Base-by-base conservation (phyloP, 768 basidiomycete species). In the Rhizopogon sp. region DNA sequence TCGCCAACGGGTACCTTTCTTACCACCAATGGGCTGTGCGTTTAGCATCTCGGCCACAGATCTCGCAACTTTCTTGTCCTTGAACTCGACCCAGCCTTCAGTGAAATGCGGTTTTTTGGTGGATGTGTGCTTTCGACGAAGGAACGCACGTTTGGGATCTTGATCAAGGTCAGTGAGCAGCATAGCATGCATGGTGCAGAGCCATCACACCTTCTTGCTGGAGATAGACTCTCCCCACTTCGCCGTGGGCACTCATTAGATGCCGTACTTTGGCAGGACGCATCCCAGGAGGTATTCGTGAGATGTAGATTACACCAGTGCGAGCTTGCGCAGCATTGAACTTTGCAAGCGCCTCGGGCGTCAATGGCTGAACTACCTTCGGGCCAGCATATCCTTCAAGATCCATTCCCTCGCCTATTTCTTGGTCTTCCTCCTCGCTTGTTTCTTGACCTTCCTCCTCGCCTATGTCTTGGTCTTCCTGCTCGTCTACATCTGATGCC, bases 31-130 rank as follows among this genome's bases (percentile, higher is more conserved):
- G 1, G 93, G 82, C 64, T 94, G 87, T 1, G 95, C 97, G 66
- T 99, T 99, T 60, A 99, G 76, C 92, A 98, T 93, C 54, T 84
- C 91, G 7, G 96, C 96, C 8, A 95, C 87, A 39, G 84, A 85
- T 17, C 94, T 82, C 0, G 94, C 97, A 43, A 98, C 76, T 45
- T 82, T 85, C 72, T 98, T 98, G 72, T 98, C 90, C 60, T 88
- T 86, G 75, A 98, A 98, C 71, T 99, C 97, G 41, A 98, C 88
- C 97, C 97, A 99, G 33, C 97, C 97, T 69, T 99, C 97, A 0
- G 88, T 88, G 66, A 88, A 98, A 63, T 94, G 91, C 10, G 86
- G 77, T 60, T 90, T 90, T 69, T 90, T 89, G 8, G 88, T 92
- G 3, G 88, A 76, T 3, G 90, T 93, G 67, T 85, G 82, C 69